Percentiles rank a stretch among this genome's conserved stretches.
Conservation (phyloP, 2,329 filamentous ascomycete genomes). For the Fusarium concolor region DNA sequence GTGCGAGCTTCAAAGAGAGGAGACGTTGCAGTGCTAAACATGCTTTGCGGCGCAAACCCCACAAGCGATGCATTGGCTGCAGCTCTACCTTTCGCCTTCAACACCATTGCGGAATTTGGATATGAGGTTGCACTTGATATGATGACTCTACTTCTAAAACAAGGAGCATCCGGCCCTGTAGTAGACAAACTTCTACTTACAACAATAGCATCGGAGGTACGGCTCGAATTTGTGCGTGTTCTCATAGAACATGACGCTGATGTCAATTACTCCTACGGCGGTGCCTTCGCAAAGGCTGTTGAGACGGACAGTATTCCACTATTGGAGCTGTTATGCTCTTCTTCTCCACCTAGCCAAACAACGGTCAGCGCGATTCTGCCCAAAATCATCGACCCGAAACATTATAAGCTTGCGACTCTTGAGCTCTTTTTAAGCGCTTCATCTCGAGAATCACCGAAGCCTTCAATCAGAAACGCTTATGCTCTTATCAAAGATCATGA, state of each 20-base stretch:
- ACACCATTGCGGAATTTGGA: not conserved
- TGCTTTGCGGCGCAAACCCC: not conserved
- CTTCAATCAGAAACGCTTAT: not conserved
- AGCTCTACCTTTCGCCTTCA: conserved; percentile 3
- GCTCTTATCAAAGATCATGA: not conserved
- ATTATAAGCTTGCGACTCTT: not conserved
- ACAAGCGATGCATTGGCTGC: not conserved
- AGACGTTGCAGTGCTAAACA: conserved; percentile 2
- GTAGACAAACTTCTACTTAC: not conserved
- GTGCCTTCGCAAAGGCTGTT: not conserved
- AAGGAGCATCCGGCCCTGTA: not conserved
- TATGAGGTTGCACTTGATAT: not conserved
- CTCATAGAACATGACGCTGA: conserved; percentile 6
- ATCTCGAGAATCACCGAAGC: not conserved
- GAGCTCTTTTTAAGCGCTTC: not conserved
- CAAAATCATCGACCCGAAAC: not conserved
- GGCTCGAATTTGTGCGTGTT: not conserved
- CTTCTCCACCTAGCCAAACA: not conserved
- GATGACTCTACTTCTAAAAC: conserved; percentile 3
- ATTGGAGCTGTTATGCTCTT: not conserved
- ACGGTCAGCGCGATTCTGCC: not conserved
- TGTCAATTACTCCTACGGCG: not conserved
- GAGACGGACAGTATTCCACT: not conserved
- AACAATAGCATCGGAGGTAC: not conserved
- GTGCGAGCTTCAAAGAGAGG: not conserved